Evolutionary conservation across 139 green algal genomes (phyloP).

Genomic region (Chlorella sp.): DNA sequence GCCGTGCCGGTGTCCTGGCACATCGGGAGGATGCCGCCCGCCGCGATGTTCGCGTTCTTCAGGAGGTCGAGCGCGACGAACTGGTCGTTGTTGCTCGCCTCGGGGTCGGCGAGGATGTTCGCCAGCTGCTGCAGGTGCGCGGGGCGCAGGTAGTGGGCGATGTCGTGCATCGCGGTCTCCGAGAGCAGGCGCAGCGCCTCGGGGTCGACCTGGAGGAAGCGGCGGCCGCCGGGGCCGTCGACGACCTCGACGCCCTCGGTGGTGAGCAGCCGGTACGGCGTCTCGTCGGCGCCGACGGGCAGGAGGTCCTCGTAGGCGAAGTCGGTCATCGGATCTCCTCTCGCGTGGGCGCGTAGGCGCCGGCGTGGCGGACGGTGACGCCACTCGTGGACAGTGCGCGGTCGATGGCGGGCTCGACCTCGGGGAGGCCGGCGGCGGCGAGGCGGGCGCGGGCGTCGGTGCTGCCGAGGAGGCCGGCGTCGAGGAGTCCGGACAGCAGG

Average conservation of each 20-base stretch:
- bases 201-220: slow-evolving; percentile 32
- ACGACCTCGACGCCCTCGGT: background rate
- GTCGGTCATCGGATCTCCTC: too few species aligned
- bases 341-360: too few species aligned
- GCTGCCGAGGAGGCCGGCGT: too few species aligned
- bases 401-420: too few species aligned
- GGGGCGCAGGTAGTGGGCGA: slow-evolving; percentile 35
- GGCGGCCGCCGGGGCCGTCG: too few species aligned
- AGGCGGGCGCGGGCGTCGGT: too few species aligned
- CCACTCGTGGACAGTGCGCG: too few species aligned
- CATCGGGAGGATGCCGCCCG: slow-evolving; percentile 20
- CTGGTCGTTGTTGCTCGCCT: slow-evolving; percentile 34
- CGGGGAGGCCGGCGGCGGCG: too few species aligned
- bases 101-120: slow-evolving; percentile 35
- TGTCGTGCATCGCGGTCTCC: slow-evolving; percentile 32
- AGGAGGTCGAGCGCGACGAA: slow-evolving; percentile 45
- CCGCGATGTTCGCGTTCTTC: slow-evolving; percentile 45
- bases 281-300: too few species aligned
- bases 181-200: slow-evolving; percentile 32
- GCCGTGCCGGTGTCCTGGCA: slow-evolving; percentile 39
- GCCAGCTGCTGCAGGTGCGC: slow-evolving; percentile 40
- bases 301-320: too few species aligned
- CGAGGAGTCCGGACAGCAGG: too few species aligned
- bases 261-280: background rate
- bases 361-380: too few species aligned